Percentiles rank a stretch among this genome's conserved stretches.
phyloP scores from a whole-genome alignment of 495 filamentous ascomycete genomes.

The Daldinia decipiens region DNA sequence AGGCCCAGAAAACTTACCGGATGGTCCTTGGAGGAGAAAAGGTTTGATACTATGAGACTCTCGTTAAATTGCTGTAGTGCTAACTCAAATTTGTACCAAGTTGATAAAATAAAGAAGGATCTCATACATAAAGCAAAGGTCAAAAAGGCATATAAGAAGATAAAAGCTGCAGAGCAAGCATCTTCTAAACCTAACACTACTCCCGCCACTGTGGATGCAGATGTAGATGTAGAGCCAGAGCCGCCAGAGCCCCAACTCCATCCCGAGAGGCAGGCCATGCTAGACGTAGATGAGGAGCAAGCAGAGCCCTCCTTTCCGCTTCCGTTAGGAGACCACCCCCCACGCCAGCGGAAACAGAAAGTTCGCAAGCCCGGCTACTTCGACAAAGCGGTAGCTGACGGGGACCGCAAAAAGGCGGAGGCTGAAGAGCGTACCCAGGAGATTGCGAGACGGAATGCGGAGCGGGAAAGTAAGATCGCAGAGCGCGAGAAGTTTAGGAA shows the following conservation, averaged over 20 bases:
- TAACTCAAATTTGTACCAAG: constrained; percentile 57
- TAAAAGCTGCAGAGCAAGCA: constrained; percentile 70
- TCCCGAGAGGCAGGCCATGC: constrained; percentile 75
- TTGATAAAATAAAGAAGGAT: constrained; percentile 89
- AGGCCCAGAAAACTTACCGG: constrained; percentile 91
- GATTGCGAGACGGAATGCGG: constrained; percentile 63
- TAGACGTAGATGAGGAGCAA: constrained; percentile 51
- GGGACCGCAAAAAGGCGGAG: constrained; percentile 71
- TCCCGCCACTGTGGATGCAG: constrained; percentile 10
- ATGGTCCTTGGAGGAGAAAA: constrained; percentile 91
- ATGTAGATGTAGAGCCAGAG: constrained; percentile 31
- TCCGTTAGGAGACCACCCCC: constrained; percentile 5
- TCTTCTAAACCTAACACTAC: constrained; percentile 35
- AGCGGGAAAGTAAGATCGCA: constrained; percentile 65
- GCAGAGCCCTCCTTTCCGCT: constrained; percentile 35
- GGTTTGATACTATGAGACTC: constrained; percentile 57
- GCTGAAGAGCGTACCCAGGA: constrained; percentile 69
- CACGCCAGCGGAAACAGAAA: constrained; percentile 49
- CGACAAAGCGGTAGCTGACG: constrained; percentile 77
- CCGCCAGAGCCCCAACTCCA: constrained; percentile 68
- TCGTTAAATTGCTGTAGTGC: constrained; percentile 9
- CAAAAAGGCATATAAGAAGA: constrained; percentile 91
- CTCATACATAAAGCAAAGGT: constrained; percentile 94
- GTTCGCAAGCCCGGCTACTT: constrained; percentile 74
- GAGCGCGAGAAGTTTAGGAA: constrained; percentile 71